Evolutionary conservation across 2,329 filamentous ascomycete species (phyloP), one percentile per base, ranked within the genome.

Genomic region (Paraphoma chrysanthemicola): DNA sequence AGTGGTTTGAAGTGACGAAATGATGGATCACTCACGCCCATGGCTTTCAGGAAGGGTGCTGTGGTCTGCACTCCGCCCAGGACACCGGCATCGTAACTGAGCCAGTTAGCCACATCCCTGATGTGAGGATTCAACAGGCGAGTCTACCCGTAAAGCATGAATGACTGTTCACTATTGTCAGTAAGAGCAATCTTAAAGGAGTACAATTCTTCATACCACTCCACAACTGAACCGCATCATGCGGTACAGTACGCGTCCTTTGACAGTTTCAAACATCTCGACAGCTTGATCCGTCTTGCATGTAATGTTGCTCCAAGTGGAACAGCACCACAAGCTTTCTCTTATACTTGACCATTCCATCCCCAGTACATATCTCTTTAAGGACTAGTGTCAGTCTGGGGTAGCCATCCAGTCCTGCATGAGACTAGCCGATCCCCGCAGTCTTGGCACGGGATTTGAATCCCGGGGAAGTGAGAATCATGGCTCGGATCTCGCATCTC

Each of bases 41-140:
- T 52, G 16, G 56, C 56, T 18, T 46, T 18, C 16, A 41, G 53
- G 42, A 56, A 59, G n/a, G 45, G 49, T 41, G 43, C 30, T 3
- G 53, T 59, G 9, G 36, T 30, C 23, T 56, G 56, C 28, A 59
- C 46, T 8, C 56, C 56, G 12, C 56, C 56, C 2, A 59, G 46
- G 28, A 56, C 56, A 18, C 56, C 56, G 16, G 56, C 53, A 48
- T 59, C 56, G 23, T 45, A 45, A 23, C 43, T 45, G 18, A 2
- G 43, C 10, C 29, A 29, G 4, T 45, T 6, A 45, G 43, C 41
- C 23, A 45, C 18, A 45, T 14, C 8, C 11, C 29, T 29, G 9
- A n/a, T 30, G 43, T 29, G 23, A 11, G 16, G 12, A 16, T 23
- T 18, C 14, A 16, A 12, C 41, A 43, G 16, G 28, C 4, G 28